Percentiles rank a stretch among this genome's conserved stretches.
These are phyloP conservation scores for Erysimum pusillum DNA, from an alignment of 441 rosid genomes.

Conservation along the genomic window DNA sequence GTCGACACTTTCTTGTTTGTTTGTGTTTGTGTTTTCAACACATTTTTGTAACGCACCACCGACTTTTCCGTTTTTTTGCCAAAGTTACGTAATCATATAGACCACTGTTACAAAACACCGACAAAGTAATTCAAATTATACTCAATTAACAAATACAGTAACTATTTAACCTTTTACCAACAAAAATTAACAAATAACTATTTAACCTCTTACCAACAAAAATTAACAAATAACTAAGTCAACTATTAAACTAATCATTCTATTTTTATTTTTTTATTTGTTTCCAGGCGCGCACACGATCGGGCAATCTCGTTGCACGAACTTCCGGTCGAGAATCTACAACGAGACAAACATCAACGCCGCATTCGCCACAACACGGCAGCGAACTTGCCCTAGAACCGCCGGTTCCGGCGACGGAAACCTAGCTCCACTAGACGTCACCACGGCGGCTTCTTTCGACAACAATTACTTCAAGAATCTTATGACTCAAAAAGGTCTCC, in stretches of 20 bases:
- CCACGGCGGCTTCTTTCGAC: conserved; percentile 69
- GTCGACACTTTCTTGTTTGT: conserved; percentile 17
- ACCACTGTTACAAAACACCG: conserved; percentile 6
- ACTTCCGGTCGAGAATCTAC: conserved; percentile 67
- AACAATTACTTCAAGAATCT: conserved; percentile 80
- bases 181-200: not conserved
- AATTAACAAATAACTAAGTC: conserved; percentile 14
- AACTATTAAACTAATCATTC: conserved; percentile 5
- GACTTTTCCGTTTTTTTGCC: conserved; percentile 14
- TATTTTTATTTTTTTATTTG: too few relatives aligned
- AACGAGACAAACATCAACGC: conserved; percentile 73
- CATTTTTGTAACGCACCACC: conserved; percentile 38
- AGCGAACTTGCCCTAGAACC: conserved; percentile 61
- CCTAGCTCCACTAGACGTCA: conserved; percentile 77
- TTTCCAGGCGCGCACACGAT: conserved; percentile 70
- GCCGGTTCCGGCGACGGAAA: conserved; percentile 75
- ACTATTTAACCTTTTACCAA: too few relatives aligned
- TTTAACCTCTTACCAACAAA: too few relatives aligned
- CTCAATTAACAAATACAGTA: conserved; percentile 5
- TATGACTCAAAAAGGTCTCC: conserved; percentile 62
- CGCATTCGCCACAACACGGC: conserved; percentile 64
- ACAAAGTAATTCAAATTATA: conserved; percentile 10
- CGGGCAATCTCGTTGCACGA: conserved; percentile 73
- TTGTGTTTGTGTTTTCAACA: conserved; percentile 25
- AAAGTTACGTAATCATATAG: conserved; percentile 25